Base-by-base conservation (phyloP, 176 grass and related monocot genomes). In the Thinopyrum elongatum region DNA sequence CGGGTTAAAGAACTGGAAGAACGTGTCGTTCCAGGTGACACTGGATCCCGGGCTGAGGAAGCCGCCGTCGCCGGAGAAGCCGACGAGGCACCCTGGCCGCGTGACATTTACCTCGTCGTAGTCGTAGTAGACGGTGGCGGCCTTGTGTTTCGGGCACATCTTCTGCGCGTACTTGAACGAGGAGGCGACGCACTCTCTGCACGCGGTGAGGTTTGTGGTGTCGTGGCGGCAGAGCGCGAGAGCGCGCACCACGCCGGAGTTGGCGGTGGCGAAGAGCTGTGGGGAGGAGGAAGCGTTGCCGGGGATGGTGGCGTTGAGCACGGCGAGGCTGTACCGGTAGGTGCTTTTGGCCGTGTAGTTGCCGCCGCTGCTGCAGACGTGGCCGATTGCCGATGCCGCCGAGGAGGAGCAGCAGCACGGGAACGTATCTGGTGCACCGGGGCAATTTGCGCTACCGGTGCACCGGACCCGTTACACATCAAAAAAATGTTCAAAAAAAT, bases 151-250 rank as follows among this genome's bases (percentile, higher is more conserved):
- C 4, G 35, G 77, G 77, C 77, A 80, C 77, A 2, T 21, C 6
- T 28, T 38, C 23, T 28, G 58, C 36, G 77, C 77, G 35, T 65
- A 16, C 1, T 0, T 38, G 77, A 80, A 80, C 0, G 77, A 80
- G 77, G 77, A 7, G 35, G 25, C 36, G 4, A 80, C 36, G 59
- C 77, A 80, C 23, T 41, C 23, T 3, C 59, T 27, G 77, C 77
- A 80, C 5, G 59, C 59, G 23, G 77, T 80, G 59, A 35, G 25
- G 59, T 44, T 29, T 28, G 39, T 7, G 74, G 66, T 17, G 63
- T 85, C 80, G 46, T 70, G 80, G 84, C 91, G 81, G 80, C 87
- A 92, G 12, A 89, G 84, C 38, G 76, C 84, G 39, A 93, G 88
- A 11, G 81, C 85, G 28, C 78, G 69, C 6, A 87, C 82, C 46